Conservation (phyloP, 306 rosid species). For the Gynostemma pentaphyllum region DNA sequence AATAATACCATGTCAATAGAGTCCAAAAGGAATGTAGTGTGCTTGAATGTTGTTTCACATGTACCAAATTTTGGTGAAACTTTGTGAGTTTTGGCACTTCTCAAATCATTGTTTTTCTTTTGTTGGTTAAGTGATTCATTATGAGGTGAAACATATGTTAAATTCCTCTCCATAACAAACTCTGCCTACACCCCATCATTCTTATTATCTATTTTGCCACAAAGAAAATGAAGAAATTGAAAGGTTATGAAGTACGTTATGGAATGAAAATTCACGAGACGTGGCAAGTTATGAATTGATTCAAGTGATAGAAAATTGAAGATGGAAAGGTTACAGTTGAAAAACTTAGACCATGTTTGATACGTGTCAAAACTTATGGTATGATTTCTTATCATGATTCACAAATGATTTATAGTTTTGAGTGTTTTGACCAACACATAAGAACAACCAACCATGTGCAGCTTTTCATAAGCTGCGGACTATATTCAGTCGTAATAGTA, state of each 20-base stretch:
- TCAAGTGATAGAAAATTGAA: not conserved
- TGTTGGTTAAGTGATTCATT: slow-evolving; percentile 21
- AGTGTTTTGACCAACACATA: too few species aligned
- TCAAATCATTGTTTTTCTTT: slow-evolving; percentile 24
- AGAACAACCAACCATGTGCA: too few species aligned
- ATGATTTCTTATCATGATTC: too few species aligned
- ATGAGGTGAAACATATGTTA: slow-evolving; percentile 27
- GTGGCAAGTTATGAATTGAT: not conserved
- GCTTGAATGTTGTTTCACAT: not conserved
- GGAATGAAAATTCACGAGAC: not conserved
- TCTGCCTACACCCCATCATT: slow-evolving; percentile 10
- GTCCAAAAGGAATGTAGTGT: not conserved
- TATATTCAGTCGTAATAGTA: too few species aligned
- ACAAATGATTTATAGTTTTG: too few species aligned
- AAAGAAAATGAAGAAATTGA: not conserved
- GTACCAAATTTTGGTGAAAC: slow-evolving; percentile 47
- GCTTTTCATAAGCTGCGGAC: too few species aligned
- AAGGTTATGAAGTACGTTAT: not conserved
- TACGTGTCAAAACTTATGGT: too few species aligned
- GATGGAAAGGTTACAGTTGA: not conserved
- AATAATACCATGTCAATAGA: not conserved
- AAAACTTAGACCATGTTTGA: too few species aligned
- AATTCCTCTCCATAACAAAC: slow-evolving; percentile 29
- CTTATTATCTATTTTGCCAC: slow-evolving; percentile 24
- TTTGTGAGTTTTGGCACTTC: slow-evolving; percentile 23